Base-by-base conservation (phyloP, 1,139 yeast genomes). In the Geotrichum phurueaensis region DNA sequence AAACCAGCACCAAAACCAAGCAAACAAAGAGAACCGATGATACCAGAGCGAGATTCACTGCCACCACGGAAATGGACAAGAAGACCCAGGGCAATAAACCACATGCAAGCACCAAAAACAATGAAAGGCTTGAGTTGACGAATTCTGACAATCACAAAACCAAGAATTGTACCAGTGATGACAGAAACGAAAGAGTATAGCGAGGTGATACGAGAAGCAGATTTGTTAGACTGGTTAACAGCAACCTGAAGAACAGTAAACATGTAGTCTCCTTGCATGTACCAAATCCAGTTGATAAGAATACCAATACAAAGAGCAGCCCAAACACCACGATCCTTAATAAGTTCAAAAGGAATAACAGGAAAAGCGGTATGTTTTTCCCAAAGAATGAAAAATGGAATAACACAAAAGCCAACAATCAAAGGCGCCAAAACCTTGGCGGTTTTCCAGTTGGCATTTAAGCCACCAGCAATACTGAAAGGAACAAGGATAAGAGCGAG, bases 1-100 rank as follows among this genome's bases (percentile, higher is more conserved):
- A 86, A 79, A 10, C 89, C 87, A 56, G 89, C 87, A 67, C 90
- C 89, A 59, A 87, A 76, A 72, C 92, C 94, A 75, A 86, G 77
- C 45, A 86, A 74, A 70, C 85, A 82, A 66, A 84, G 78, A 29
- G 85, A 82, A 49, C 88, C 92, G 69, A 87, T 84, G 61, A 86
- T 78, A 66, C 92, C 92, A 48, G 76, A 65, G 61, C 78, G 76
- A 45, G 82, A 69, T 47, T 72, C 73, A 59, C 73, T 76, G 58
- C 80, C 82, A 61, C 86, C 86, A 72, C 90, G 79, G 75, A 71
- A 86, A 64, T 79, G 79, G 67, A 79, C 75, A 63, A 86, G 76
- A 60, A 86, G 67, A 56, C 89, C 92, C 74, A 81, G 75, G 9
- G 88, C 76, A 10, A 82, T 71, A 61, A 85, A 71, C 86, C 88